Percentiles rank a stretch among this genome's conserved stretches.
These are phyloP conservation scores for Thermothelomyces thermophilus DNA, from an alignment of 2,329 filamentous ascomycete species.

Conservation along the genomic window DNA sequence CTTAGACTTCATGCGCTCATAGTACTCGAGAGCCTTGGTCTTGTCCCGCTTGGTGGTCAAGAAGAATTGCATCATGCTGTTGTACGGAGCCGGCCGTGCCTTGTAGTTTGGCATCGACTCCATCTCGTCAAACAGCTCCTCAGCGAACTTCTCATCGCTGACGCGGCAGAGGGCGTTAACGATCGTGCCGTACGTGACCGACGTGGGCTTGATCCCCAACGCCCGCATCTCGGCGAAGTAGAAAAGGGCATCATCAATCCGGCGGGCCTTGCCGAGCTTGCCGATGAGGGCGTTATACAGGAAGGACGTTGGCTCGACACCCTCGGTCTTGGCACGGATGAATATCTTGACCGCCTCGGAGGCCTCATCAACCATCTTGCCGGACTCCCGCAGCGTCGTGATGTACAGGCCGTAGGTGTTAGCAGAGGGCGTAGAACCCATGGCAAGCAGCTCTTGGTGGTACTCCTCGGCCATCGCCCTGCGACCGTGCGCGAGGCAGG, in stretches of 20 bases:
- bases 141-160: conserved; percentile 94
- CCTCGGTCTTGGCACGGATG: conserved; percentile 84
- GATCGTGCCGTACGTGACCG: conserved; percentile 95
- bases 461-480: conserved; percentile 76
- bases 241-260: conserved; percentile 95
- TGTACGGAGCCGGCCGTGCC: conserved; percentile 92
- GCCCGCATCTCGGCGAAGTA: conserved; percentile 98
- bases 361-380: conserved; percentile 96
- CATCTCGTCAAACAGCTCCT: conserved; percentile 98
- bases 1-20: conserved; percentile 84
- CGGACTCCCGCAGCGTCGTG: conserved; percentile 95
- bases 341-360: conserved; percentile 97
- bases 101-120: conserved; percentile 99
- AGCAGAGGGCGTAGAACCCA: conserved; percentile 85
- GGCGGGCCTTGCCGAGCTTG: conserved; percentile 94
- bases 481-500: conserved; percentile 76
- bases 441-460: conserved; percentile 84
- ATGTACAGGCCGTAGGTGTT: conserved; percentile 99
- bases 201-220: conserved; percentile 87
- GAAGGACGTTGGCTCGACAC: conserved; percentile 93
- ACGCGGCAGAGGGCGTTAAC: conserved; percentile 97
- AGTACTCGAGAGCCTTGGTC: conserved; percentile 87
- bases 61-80: conserved; percentile 99
- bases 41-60: conserved; percentile 95
- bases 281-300: conserved; percentile 97